phyloP scores from a whole-genome alignment of 495 filamentous ascomycete genomes.

The Hypoxylon fuscum region DNA sequence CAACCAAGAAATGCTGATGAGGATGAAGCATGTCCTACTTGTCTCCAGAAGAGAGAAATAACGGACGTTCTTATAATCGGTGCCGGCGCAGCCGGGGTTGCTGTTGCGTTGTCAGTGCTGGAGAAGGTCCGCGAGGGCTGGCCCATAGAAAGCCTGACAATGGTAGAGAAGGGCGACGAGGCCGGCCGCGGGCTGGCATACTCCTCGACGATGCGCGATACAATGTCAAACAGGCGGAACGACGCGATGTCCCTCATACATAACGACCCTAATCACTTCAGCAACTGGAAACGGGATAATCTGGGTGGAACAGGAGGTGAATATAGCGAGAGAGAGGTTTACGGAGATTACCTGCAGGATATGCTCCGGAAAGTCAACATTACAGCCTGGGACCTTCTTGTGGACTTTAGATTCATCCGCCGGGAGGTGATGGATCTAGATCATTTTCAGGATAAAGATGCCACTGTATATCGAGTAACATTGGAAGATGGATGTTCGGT shows the following conservation, averaged over 20 bases:
- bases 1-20: not conserved
- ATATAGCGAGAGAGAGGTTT: constrained; percentile 7
- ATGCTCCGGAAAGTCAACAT: not conserved
- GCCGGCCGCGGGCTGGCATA: not conserved
- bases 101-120: constrained; percentile 6
- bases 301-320: not conserved
- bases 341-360: constrained; percentile 3
- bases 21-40: not conserved
- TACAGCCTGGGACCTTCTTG: not conserved
- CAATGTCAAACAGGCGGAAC: constrained; percentile 2
- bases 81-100: constrained; percentile 2
- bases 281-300: not conserved
- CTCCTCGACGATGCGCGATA: not conserved
- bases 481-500: not conserved
- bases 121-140: constrained; percentile 5
- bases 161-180: constrained; percentile 6
- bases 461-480: not conserved
- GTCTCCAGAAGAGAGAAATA: constrained; percentile 3
- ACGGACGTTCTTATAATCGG: constrained; percentile 7
- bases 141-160: not conserved
- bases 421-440: not conserved
- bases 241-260: constrained; percentile 5
- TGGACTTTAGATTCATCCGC: constrained; percentile 9
- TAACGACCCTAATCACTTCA: not conserved
- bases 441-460: not conserved